phyloP scores from a whole-genome alignment of 495 filamentous ascomycete genomes.

The Daldinia loculata region DNA sequence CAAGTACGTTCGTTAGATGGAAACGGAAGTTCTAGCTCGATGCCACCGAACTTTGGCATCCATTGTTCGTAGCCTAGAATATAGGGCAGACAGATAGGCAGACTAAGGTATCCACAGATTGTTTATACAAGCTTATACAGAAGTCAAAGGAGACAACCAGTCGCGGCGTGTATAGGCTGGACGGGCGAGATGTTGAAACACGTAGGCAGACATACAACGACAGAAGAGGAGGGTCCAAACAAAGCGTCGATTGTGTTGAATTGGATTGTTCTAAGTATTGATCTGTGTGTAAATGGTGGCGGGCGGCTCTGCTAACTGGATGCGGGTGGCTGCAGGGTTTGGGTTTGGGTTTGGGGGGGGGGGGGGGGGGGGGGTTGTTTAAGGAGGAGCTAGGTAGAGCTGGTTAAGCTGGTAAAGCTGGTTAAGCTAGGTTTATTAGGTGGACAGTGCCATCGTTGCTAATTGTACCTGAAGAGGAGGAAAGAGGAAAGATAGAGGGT shows the following conservation, averaged over 20 bases:
- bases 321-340: conserved; percentile 47
- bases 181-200: conserved; percentile 27
- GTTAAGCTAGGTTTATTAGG: conserved; percentile 39
- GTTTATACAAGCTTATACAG: conserved; percentile 10
- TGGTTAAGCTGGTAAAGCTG: conserved; percentile 28
- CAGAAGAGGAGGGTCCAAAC: conserved; percentile 6
- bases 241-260: conserved; percentile 16
- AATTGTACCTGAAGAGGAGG: background rate
- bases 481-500: background rate
- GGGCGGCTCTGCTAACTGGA: conserved; percentile 50
- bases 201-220: conserved; percentile 42
- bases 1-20: conserved; percentile 34
- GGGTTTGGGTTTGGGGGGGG: background rate
- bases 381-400: conserved; percentile 34
- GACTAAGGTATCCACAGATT: conserved; percentile 16
- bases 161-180: background rate
- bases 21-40: conserved; percentile 38
- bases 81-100: conserved; percentile 23
- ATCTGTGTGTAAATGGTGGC: conserved; percentile 20
- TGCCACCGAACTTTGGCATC: conserved; percentile 51
- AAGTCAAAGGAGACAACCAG: conserved; percentile 6
- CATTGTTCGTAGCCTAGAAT: conserved; percentile 44
- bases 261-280: conserved; percentile 15
- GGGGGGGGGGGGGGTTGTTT: background rate
- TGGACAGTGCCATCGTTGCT: conserved; percentile 39